Evolutionary conservation across 2,329 filamentous ascomycete genomes (phyloP).

Genomic region (Keithomyces neogunnii): DNA sequence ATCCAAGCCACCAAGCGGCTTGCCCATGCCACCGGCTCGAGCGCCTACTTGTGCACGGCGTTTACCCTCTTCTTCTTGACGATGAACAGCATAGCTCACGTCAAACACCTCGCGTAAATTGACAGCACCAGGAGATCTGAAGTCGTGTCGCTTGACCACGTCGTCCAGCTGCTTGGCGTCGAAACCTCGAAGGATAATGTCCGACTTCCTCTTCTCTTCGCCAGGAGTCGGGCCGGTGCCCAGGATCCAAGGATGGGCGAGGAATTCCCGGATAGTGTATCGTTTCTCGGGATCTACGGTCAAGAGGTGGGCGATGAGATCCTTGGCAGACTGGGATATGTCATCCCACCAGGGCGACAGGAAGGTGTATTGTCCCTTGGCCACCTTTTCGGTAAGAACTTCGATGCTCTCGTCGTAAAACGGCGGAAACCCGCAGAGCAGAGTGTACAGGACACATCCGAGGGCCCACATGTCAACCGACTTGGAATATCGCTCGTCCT

Average conservation of each 20-base stretch:
- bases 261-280: slow-evolving; percentile 86
- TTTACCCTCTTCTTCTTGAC: slow-evolving; percentile 93
- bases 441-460: slow-evolving; percentile 91
- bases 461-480: slow-evolving; percentile 99
- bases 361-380: slow-evolving; percentile 93
- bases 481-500: slow-evolving; percentile 97
- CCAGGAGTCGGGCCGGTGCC: slow-evolving; percentile 49
- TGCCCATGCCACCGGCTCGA: slow-evolving; percentile 59
- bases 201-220: slow-evolving; percentile 50
- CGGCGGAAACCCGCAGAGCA: slow-evolving; percentile 94
- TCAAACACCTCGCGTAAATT: slow-evolving; percentile 97
- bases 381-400: slow-evolving; percentile 94
- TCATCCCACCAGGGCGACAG: slow-evolving; percentile 99
- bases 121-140: slow-evolving; percentile 89
- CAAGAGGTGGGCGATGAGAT: slow-evolving; percentile 85
- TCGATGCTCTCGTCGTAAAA: slow-evolving; percentile 99
- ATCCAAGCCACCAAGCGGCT: slow-evolving; percentile 53
- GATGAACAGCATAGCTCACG: slow-evolving; percentile 93
- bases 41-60: slow-evolving; percentile 73
- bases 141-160: slow-evolving; percentile 69
- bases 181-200: slow-evolving; percentile 41
- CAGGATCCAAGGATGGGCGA: slow-evolving; percentile 90
- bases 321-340: slow-evolving; percentile 89
- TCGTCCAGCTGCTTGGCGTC: slow-evolving; percentile 46
- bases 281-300: slow-evolving; percentile 93